Percentiles rank a stretch among this genome's conserved stretches.
phyloP scores from a whole-genome alignment of 2,329 filamentous ascomycete genomes.

The Fusarium lateritium region DNA sequence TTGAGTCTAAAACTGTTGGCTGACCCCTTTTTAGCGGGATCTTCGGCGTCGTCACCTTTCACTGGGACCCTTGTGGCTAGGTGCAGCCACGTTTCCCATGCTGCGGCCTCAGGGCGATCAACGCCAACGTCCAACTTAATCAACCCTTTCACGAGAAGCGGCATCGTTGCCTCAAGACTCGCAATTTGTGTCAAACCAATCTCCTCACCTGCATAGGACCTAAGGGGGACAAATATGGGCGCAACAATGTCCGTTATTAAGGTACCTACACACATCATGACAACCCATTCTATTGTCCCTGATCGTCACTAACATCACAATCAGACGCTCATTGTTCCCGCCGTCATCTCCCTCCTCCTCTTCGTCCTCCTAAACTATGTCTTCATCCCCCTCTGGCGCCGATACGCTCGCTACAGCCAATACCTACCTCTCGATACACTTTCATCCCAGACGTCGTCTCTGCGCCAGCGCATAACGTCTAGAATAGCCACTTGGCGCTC shows the following conservation, averaged over 20 bases:
- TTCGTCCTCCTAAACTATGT: slow-evolving; percentile 77
- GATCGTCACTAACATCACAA: slow-evolving; percentile 26
- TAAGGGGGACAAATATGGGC: slow-evolving; percentile 49
- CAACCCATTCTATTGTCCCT: slow-evolving; percentile 13
- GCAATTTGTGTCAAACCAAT: slow-evolving; percentile 1
- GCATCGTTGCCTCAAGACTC: slow-evolving; percentile 12
- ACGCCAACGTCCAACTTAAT: slow-evolving; percentile 17
- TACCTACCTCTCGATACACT: slow-evolving; percentile 80
- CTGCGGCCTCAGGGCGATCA: slow-evolving; percentile 27
- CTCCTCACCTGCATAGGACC: neutral
- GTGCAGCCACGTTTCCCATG: slow-evolving; percentile 33
- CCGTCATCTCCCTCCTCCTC: slow-evolving; percentile 77
- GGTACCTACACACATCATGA: slow-evolving; percentile 44
- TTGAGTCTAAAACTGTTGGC: slow-evolving; percentile 18
- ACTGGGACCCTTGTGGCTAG: slow-evolving; percentile 23
- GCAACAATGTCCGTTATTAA: slow-evolving; percentile 55
- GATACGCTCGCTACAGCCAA: slow-evolving; percentile 79
- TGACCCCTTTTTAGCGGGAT: slow-evolving; percentile 40
- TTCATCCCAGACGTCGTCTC: slow-evolving; percentile 68
- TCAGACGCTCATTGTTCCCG: slow-evolving; percentile 79
- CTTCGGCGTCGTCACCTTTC: slow-evolving; percentile 41
- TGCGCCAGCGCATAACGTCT: slow-evolving; percentile 65
- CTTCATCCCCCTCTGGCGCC: slow-evolving; percentile 77
- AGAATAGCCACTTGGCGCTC: slow-evolving; percentile 61
- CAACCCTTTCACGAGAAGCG: slow-evolving; percentile 18